Base-by-base conservation (phyloP, 768 basidiomycete genomes). In the Kockovaella imperatae region DNA sequence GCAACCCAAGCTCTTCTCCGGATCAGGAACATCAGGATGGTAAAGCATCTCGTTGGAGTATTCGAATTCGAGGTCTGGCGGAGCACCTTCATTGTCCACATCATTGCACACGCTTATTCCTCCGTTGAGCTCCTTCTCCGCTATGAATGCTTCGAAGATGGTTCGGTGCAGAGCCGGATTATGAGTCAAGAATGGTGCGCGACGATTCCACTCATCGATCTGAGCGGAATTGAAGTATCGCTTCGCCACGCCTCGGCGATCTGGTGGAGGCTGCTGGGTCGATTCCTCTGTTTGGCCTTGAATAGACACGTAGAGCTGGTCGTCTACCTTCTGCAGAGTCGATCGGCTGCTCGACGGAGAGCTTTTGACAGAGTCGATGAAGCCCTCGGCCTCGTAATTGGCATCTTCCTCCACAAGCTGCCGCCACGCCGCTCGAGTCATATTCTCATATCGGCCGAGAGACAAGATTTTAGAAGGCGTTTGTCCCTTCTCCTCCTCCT, bases 21-120 rank as follows among this genome's bases (percentile, higher is more conserved):
- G 83, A 10, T 76, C 76, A 0, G 82, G 80, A 2, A 90, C 83
- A 4, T 75, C 79, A 11, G 80, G 76, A 1, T 78, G 79, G 50
- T 82, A 80, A 77, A 84, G 84, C 75, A 89, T 80, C 44, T 79
- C 72, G 67, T 93, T 90, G 10, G 84, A 81, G 66, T 93, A 93
- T 52, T 82, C 75, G 59, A 90, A 95, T 59, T 93, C 88, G 79
- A 84, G 87, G 21, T 78, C 78, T 0, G 89, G 88, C 7, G 18
- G 82, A 78, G 8, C 79, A 75, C 52, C 84, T 30, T 67, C 83
- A 7, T 75, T 64, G 52, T 86, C 86, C 20, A 87, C 73, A 0
- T 77, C 68, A 59, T 90, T 88, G 42, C 79, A 65, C 21, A 93
- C 77, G 14, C 71, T 70, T 57, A 93, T 84, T 0, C 85, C 86